phyloP scores from a whole-genome alignment of 2,329 filamentous ascomycete genomes.

The Colletotrichum trifolii region DNA sequence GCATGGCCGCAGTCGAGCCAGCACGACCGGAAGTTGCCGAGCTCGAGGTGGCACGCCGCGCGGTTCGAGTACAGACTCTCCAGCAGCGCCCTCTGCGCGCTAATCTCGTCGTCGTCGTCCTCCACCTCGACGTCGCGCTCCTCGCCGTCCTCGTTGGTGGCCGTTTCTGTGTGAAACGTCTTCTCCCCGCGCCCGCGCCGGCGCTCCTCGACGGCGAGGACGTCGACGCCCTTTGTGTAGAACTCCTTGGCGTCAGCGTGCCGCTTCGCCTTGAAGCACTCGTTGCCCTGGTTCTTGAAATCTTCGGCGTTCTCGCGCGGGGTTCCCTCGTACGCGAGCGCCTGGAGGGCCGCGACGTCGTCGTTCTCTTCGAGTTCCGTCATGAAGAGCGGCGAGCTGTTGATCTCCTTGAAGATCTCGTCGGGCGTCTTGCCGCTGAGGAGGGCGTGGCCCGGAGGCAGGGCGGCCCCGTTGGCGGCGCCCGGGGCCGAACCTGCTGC shows the following conservation, averaged over 20 bases:
- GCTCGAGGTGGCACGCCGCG: conserved; percentile 87
- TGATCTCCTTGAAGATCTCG: conserved; percentile 67
- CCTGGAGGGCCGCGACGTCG: conserved; percentile 86
- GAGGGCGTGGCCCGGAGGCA: conserved; percentile 56
- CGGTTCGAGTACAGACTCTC: conserved; percentile 88
- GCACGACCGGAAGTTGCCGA: conserved; percentile 88
- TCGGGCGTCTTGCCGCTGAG: conserved; percentile 59
- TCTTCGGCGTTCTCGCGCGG: conserved; percentile 83
- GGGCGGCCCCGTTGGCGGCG: conserved; percentile 50
- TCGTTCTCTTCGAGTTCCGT: conserved; percentile 89
- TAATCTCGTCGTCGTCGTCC: conserved; percentile 67
- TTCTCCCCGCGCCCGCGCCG: conserved; percentile 57
- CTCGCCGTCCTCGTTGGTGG: conserved; percentile 39
- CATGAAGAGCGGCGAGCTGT: conserved; percentile 89
- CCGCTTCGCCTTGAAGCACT: conserved; percentile 78
- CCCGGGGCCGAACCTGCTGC: conserved; percentile 28
- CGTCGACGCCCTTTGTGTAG: conserved; percentile 85
- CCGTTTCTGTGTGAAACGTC: conserved; percentile 34
- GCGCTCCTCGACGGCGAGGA: conserved; percentile 73
- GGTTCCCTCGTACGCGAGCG: conserved; percentile 92
- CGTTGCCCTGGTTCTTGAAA: conserved; percentile 94
- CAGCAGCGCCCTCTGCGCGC: conserved; percentile 71
- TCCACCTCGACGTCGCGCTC: conserved; percentile 58
- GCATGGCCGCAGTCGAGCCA: conserved; percentile 86
- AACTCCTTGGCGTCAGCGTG: conserved; percentile 91